A percentile compares a stretch with the other conserved stretches of the same genome.
phyloP scores from a whole-genome alignment of 78 protist species.

The Dictyostelium brefeldianum region DNA sequence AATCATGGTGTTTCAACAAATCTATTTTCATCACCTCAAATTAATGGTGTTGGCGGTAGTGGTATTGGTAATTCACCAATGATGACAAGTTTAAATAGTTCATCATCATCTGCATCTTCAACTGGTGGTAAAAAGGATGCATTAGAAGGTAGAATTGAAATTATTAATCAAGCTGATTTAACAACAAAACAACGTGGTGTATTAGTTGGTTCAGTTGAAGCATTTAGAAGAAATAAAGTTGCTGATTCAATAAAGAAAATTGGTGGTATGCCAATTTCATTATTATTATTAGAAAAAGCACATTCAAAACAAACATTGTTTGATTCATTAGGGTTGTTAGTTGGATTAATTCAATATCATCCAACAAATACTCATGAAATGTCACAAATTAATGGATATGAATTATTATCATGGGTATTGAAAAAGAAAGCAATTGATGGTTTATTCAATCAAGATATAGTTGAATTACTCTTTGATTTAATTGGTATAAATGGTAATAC shows the following conservation, averaged over 20 bases:
- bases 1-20: constrained; percentile 4
- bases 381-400: constrained; percentile 69
- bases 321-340: constrained; percentile 45
- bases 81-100: background rate
- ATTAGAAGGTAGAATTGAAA: constrained; percentile 29
- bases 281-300: constrained; percentile 57
- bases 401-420: constrained; percentile 50
- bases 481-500: constrained; percentile 57
- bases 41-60: background rate
- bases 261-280: constrained; percentile 81
- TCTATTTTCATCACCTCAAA: background rate
- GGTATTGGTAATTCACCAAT: constrained; percentile 3
- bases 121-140: background rate
- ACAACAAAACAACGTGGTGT: constrained; percentile 45
- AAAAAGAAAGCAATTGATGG: background rate
- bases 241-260: constrained; percentile 69
- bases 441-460: background rate
- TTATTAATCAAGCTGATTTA: constrained; percentile 64
- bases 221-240: constrained; percentile 67
- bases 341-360: constrained; percentile 66
- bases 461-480: constrained; percentile 50
- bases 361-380: constrained; percentile 79
- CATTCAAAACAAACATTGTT: constrained; percentile 11
- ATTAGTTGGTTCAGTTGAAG: constrained; percentile 50
- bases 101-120: background rate